Evolutionary conservation across 495 filamentous ascomycete genomes (phyloP).

Genomic region (Chaetomium tenue): DNA sequence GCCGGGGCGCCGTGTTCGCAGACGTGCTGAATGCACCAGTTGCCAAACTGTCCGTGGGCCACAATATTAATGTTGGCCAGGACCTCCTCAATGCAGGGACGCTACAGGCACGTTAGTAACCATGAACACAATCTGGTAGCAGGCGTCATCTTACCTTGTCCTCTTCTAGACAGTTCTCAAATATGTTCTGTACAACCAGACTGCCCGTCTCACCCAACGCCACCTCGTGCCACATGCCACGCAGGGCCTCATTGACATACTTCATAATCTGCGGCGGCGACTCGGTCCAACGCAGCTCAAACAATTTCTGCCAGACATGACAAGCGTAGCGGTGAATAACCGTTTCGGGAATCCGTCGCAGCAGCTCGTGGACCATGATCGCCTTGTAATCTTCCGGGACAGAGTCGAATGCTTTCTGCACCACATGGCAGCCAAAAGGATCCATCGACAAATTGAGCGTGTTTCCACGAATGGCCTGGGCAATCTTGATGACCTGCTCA

Average conservation of each 20-base stretch:
- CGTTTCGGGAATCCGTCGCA: constrained; percentile 94
- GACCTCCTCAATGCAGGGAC: constrained; percentile 95
- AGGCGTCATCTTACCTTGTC: constrained; percentile 71
- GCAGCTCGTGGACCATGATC: constrained; percentile 94
- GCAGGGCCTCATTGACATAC: constrained; percentile 92
- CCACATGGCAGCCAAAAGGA: constrained; percentile 95
- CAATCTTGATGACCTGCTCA: constrained; percentile 93
- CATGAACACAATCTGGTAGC: not conserved
- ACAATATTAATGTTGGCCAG: constrained; percentile 91
- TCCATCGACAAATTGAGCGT: constrained; percentile 96
- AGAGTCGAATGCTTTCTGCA: constrained; percentile 97
- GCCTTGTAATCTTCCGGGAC: constrained; percentile 98
- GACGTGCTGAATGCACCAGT: constrained; percentile 99
- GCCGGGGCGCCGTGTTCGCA: constrained; percentile 93
- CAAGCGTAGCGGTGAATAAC: constrained; percentile 98
- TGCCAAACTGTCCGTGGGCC: constrained; percentile 97
- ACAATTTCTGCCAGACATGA: constrained; percentile 99
- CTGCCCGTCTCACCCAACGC: constrained; percentile 96
- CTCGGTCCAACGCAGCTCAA: constrained; percentile 91
- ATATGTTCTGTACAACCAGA: constrained; percentile 97
- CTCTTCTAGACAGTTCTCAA: constrained; percentile 97
- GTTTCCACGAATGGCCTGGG: constrained; percentile 90
- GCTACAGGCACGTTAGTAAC: constrained; percentile 56
- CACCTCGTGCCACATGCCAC: constrained; percentile 98
- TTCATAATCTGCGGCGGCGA: constrained; percentile 98